Percentiles rank a stretch among this genome's conserved stretches.
phyloP scores from a whole-genome alignment of 805 yeast species.

The Zygosaccharomyces pseudorouxii region DNA sequence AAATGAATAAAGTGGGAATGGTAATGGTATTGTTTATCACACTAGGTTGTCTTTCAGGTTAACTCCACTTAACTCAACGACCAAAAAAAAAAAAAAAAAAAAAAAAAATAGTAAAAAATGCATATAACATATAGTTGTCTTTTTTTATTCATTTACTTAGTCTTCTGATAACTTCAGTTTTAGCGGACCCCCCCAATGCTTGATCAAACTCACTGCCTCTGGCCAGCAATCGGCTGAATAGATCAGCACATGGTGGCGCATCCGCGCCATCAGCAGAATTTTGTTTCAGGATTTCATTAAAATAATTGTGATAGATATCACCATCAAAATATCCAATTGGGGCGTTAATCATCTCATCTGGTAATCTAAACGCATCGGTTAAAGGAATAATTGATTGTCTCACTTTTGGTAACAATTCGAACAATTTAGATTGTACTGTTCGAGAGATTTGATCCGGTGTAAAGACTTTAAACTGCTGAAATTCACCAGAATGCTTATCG shows the following conservation, averaged over 20 bases:
- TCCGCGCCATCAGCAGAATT: constrained; percentile 58
- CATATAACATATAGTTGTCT: neutral
- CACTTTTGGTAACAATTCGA: constrained; percentile 44
- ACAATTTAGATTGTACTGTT: constrained; percentile 41
- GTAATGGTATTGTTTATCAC: neutral
- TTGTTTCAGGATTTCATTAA: constrained; percentile 49
- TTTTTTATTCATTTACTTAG: constrained; percentile 25
- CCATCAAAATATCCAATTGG: constrained; percentile 80
- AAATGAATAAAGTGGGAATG: neutral
- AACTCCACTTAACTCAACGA: neutral
- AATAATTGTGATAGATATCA: constrained; percentile 76
- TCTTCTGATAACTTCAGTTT: constrained; percentile 30
- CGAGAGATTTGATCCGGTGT: constrained; percentile 45
- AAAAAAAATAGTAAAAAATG: neutral
- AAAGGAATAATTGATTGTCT: constrained; percentile 70
- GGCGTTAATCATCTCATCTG: constrained; percentile 77
- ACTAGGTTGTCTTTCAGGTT: neutral
- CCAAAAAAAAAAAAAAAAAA: neutral
- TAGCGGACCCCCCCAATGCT: constrained; percentile 34
- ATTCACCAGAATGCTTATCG: constrained; percentile 66
- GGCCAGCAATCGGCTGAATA: constrained; percentile 39
- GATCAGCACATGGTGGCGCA: constrained; percentile 38
- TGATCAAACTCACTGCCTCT: constrained; percentile 37
- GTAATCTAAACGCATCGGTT: constrained; percentile 78
- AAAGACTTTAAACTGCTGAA: constrained; percentile 59